Percentiles rank a stretch among this genome's conserved stretches.
These are phyloP conservation scores for Mytilinidion resinicola DNA, from an alignment of 495 filamentous ascomycete species.

Conservation along the genomic window DNA sequence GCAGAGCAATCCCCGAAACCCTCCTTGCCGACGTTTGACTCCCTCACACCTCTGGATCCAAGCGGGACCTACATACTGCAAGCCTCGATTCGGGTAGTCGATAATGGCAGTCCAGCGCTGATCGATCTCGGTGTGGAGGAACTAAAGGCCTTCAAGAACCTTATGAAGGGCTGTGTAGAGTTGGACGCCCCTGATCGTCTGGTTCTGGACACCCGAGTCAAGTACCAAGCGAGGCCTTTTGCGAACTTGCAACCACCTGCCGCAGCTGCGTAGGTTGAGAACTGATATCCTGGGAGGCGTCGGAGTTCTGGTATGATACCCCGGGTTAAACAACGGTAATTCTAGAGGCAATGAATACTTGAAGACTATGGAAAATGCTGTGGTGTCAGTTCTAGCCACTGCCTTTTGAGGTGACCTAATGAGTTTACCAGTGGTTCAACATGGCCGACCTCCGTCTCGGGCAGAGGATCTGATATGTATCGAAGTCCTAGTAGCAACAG, in stretches of 20 bases:
- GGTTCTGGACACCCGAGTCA: constrained; percentile 58
- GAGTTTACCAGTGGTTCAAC: no score
- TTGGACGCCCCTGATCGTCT: constrained; percentile 58
- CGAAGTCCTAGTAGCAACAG: no score
- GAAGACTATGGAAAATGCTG: no score
- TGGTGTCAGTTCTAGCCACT: no score
- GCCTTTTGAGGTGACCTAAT: no score
- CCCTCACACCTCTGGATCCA: constrained; percentile 31
- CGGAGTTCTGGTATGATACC: no score
- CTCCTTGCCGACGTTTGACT: constrained; percentile 39
- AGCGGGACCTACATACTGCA: constrained; percentile 38
- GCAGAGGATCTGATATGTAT: no score
- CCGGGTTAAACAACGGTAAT: no score
- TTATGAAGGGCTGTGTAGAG: constrained; percentile 58
- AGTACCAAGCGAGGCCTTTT: constrained; percentile 15
- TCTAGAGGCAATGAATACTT: no score
- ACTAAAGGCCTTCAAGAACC: constrained; percentile 53
- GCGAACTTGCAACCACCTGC: not conserved
- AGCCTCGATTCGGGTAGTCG: constrained; percentile 38
- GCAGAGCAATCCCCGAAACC: constrained; percentile 29
- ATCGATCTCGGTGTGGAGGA: constrained; percentile 53
- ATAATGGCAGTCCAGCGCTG: constrained; percentile 35
- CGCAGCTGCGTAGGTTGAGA: not conserved
- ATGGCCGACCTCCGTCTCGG: no score
- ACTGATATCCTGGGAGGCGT: no score